These are phyloP conservation scores for Huntiella decipiens DNA, from an alignment of 2,329 filamentous ascomycete species.

Conservation along the genomic window DNA sequence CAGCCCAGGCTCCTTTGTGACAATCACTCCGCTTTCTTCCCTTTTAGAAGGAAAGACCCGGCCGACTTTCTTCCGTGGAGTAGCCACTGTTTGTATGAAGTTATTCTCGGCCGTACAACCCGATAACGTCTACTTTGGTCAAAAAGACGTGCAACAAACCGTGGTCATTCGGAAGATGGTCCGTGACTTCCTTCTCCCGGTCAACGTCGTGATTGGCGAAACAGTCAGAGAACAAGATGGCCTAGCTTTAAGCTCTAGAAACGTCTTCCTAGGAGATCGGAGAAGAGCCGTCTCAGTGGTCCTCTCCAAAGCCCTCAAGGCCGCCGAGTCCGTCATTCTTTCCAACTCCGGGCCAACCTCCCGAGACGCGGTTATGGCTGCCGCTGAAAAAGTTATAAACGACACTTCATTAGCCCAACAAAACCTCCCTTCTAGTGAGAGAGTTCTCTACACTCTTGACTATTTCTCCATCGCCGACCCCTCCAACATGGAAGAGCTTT, in stretches of 20 bases:
- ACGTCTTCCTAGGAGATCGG: constrained; percentile 72
- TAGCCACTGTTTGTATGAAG: constrained; percentile 92
- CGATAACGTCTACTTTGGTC: constrained; percentile 72
- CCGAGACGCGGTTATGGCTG: constrained; percentile 50
- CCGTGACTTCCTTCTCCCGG: constrained; percentile 66
- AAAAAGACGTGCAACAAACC: constrained; percentile 95
- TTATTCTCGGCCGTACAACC: constrained; percentile 33
- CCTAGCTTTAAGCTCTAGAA: constrained; percentile 77
- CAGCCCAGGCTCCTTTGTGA: constrained; percentile 75
- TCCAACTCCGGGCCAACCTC: constrained; percentile 21
- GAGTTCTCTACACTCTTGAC: constrained; percentile 65
- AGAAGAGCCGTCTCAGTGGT: constrained; percentile 55
- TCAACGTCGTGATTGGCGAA: constrained; percentile 50
- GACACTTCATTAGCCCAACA: constrained; percentile 41
- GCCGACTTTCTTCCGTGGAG: constrained; percentile 90
- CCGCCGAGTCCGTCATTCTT: constrained; percentile 41
- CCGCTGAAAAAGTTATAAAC: constrained; percentile 43
- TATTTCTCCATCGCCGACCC: constrained; percentile 86
- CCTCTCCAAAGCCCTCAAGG: constrained; percentile 47
- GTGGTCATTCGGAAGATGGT: constrained; percentile 78
- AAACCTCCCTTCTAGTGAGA: constrained; percentile 34
- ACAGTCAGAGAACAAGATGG: constrained; percentile 67
- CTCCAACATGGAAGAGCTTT: constrained; percentile 61
- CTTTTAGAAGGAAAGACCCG: constrained; percentile 69
- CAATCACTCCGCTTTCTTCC: constrained; percentile 65